Evolutionary conservation across 768 basidiomycete genomes (phyloP).

Genomic region (Floccularia luteovirens): DNA sequence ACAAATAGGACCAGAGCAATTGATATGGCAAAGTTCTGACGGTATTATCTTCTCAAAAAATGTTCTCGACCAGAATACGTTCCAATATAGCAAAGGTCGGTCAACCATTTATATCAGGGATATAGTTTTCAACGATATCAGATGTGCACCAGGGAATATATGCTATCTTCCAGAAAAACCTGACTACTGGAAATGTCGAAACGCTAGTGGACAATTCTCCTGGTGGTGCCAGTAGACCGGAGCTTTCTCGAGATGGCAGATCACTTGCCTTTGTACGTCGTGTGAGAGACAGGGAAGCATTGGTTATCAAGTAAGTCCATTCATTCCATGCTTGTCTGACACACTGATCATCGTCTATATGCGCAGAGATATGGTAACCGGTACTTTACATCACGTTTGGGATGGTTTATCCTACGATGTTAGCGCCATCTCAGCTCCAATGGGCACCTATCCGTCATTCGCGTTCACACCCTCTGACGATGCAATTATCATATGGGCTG

Average conservation of each 20-base stretch:
- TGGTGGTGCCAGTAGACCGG: slow-evolving; percentile 70
- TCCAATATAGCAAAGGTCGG: slow-evolving; percentile 61
- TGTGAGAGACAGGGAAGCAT: slow-evolving; percentile 63
- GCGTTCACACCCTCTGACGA: slow-evolving; percentile 55
- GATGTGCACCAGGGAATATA: slow-evolving; percentile 69
- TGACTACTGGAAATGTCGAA: slow-evolving; percentile 46
- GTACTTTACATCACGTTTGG: slow-evolving; percentile 59
- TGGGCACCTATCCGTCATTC: slow-evolving; percentile 77
- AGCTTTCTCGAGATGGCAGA: slow-evolving; percentile 57
- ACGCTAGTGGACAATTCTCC: slow-evolving; percentile 49
- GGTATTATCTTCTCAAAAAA: slow-evolving; percentile 62
- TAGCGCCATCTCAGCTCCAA: slow-evolving; percentile 57
- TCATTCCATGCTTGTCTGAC: slow-evolving; percentile 1
- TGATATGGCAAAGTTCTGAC: slow-evolving; percentile 54
- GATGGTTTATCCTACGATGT: slow-evolving; percentile 65
- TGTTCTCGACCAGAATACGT: slow-evolving; percentile 39
- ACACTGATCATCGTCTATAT: neutral
- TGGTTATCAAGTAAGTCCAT: slow-evolving; percentile 58
- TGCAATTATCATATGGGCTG: slow-evolving; percentile 67
- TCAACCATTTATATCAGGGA: neutral
- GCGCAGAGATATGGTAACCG: slow-evolving; percentile 55
- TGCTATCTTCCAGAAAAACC: slow-evolving; percentile 58
- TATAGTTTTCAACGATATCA: slow-evolving; percentile 13
- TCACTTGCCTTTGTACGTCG: slow-evolving; percentile 73
- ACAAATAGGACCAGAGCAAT: slow-evolving; percentile 70